Percentiles rank a stretch among this genome's conserved stretches.
These are phyloP conservation scores for Solanum dulcamara DNA, from an alignment of 257 asterid species.

Conservation along the genomic window DNA sequence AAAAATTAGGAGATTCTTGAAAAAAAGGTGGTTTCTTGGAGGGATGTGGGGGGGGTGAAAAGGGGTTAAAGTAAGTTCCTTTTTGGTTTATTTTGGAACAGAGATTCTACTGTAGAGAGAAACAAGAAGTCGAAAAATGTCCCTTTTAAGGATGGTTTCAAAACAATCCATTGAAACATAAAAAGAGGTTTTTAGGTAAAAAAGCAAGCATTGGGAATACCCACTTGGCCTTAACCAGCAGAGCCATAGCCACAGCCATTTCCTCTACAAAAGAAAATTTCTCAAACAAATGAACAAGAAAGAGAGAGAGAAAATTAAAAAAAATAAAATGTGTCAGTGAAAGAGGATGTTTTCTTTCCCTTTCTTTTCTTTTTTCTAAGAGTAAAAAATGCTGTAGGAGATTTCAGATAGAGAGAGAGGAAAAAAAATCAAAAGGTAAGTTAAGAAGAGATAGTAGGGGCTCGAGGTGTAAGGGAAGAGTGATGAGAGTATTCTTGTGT, in stretches of 20 bases:
- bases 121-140: background rate
- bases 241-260: constrained; percentile 12
- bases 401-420: background rate
- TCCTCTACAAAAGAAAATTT: constrained; percentile 14
- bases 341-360: constrained; percentile 3
- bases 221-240: constrained; percentile 6
- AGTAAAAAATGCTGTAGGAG: background rate
- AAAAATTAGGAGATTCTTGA: constrained; percentile 4
- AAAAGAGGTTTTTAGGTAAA: background rate
- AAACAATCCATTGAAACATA: background rate
- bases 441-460: constrained; percentile 39
- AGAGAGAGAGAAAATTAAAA: background rate
- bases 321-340: constrained; percentile 1
- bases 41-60: constrained; percentile 19
- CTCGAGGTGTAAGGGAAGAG: constrained; percentile 57
- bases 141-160: constrained; percentile 7
- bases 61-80: constrained; percentile 8
- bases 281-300: background rate
- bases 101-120: constrained; percentile 8
- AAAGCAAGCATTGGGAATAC: background rate
- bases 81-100: background rate
- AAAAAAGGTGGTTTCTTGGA: constrained; percentile 32
- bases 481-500: constrained; percentile 27
- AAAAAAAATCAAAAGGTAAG: background rate
- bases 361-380: background rate